These are phyloP conservation scores for Tylopilus felleus DNA, from an alignment of 768 basidiomycete genomes.

Conservation along the genomic window DNA sequence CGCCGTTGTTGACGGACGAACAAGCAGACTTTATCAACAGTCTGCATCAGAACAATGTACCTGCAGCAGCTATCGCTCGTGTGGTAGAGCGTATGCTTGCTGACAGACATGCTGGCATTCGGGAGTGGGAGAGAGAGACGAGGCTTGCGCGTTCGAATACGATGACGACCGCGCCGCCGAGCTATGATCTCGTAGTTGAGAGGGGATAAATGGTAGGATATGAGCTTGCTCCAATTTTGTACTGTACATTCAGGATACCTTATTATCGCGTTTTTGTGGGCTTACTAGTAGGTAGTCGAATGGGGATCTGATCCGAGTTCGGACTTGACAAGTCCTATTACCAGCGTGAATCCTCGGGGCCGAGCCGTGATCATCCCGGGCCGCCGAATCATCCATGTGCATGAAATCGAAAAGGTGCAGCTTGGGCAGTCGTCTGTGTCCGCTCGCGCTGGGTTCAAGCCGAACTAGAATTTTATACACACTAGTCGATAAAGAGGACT, in stretches of 20 bases:
- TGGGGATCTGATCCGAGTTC: no score
- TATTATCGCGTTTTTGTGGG: neutral
- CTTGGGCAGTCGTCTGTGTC: no score
- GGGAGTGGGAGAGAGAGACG: constrained; percentile 22
- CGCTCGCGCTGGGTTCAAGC: no score
- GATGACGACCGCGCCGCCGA: constrained; percentile 15
- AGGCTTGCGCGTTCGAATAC: constrained; percentile 15
- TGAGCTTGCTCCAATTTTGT: neutral
- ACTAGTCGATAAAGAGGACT: no score
- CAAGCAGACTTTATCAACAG: constrained; percentile 26
- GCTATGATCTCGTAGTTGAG: constrained; percentile 6
- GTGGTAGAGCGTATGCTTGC: constrained; percentile 25
- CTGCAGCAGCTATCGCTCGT: constrained; percentile 22
- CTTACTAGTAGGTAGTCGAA: neutral
- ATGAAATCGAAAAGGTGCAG: no score
- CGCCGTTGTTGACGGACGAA: constrained; percentile 20
- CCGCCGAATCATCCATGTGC: no score
- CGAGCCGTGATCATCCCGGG: no score
- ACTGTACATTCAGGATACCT: neutral
- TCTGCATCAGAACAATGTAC: constrained; percentile 21
- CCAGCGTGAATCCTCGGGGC: no score
- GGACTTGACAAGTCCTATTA: no score
- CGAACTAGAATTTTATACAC: no score
- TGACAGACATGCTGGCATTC: constrained; percentile 17
- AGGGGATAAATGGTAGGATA: neutral